Evolutionary conservation across 108 stramenopile genomes (phyloP).

Genomic region (Skeletonema menzelii): DNA sequence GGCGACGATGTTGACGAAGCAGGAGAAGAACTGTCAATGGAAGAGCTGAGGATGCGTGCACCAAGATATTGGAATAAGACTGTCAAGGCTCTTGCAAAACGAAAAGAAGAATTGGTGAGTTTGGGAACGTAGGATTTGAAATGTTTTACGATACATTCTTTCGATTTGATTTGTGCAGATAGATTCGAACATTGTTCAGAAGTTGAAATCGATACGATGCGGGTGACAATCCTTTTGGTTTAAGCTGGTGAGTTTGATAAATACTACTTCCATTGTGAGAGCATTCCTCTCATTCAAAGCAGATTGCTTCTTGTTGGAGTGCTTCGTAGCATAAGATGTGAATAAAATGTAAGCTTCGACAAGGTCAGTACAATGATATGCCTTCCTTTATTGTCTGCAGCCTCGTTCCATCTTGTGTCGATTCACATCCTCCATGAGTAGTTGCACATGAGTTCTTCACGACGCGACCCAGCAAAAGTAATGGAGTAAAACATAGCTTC

Average conservation of each 20-base stretch:
- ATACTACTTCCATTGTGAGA: not conserved
- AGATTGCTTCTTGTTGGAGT: not conserved
- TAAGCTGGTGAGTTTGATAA: conserved; percentile 1
- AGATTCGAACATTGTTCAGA: not conserved
- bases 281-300: not conserved
- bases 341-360: not conserved
- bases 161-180: not conserved
- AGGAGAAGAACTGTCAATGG: conserved; percentile 45
- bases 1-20: conserved; percentile 30
- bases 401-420: not conserved
- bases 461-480: no score
- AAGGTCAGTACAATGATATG: not conserved
- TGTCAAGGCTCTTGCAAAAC: conserved; percentile 15
- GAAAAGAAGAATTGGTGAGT: conserved; percentile 12
- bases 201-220: not conserved
- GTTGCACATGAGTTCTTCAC: no score
- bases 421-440: not conserved
- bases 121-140: not conserved
- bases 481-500: not conserved
- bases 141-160: not conserved
- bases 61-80: conserved; percentile 41
- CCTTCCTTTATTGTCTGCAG: not conserved
- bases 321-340: not conserved
- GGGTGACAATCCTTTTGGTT: not conserved
- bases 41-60: conserved; percentile 32